These are phyloP conservation scores for Purpureocillium lavendulum DNA, from an alignment of 2,329 filamentous ascomycete species.

Conservation along the genomic window DNA sequence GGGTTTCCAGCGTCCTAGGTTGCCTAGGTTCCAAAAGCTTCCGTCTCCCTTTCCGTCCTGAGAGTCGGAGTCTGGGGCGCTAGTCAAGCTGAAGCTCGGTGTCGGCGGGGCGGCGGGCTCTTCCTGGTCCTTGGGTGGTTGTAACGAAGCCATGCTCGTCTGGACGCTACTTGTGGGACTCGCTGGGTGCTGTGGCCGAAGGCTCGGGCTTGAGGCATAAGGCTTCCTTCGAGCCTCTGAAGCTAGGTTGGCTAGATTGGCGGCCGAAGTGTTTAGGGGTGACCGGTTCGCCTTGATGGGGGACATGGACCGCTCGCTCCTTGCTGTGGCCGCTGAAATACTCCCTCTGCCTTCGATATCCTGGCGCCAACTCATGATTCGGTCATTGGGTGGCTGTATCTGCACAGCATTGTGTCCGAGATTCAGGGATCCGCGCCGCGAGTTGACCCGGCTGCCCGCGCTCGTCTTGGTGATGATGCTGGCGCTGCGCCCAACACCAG, in stretches of 20 bases:
- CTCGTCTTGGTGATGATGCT: conserved; percentile 49
- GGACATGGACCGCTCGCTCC: conserved; percentile 48
- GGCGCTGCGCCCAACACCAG: conserved; percentile 49
- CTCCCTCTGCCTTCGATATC: conserved; percentile 39
- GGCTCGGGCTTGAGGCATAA: conserved; percentile 22
- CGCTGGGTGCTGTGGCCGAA: conserved; percentile 14
- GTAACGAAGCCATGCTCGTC: conserved; percentile 16
- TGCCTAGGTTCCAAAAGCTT: conserved; percentile 51
- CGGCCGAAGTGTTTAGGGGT: conserved; percentile 25
- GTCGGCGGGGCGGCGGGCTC: conserved; percentile 34
- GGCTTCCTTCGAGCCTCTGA: conserved; percentile 38
- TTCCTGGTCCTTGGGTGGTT: conserved; percentile 13
- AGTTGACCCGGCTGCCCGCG: conserved; percentile 36
- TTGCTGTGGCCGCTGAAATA: conserved; percentile 28
- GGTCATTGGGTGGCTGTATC: conserved; percentile 46
- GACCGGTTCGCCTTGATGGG: conserved; percentile 36
- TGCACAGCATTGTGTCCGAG: conserved; percentile 18
- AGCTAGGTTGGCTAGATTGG: conserved; percentile 32
- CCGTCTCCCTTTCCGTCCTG: conserved; percentile 32
- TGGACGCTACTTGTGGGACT: conserved; percentile 31
- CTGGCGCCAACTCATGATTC: conserved; percentile 84
- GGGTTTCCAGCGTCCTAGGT: conserved; percentile 43
- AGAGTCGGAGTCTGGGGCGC: conserved; percentile 22
- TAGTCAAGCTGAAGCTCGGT: conserved; percentile 45
- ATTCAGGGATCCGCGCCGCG: conserved; percentile 45